phyloP scores from a whole-genome alignment of 169 alveolate species.

The Cryptosporidium xiaoi region DNA sequence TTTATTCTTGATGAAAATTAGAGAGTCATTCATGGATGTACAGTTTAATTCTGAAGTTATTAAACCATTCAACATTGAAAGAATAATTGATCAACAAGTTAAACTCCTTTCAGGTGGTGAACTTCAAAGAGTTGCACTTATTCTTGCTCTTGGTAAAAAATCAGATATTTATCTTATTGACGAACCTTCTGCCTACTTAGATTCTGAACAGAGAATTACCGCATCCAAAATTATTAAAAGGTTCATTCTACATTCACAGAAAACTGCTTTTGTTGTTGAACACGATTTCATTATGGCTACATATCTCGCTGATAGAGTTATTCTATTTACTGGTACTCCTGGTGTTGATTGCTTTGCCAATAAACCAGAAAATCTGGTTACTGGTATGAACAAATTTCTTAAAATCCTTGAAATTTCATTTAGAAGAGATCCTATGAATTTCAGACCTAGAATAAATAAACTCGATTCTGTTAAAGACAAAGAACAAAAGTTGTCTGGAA shows the following conservation, averaged over 20 bases:
- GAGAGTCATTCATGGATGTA: conserved; percentile 91
- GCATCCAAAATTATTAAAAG: conserved; percentile 99
- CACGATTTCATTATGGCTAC: conserved; percentile 99
- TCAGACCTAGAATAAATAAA: conserved; percentile 99
- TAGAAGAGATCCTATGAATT: conserved; percentile 98
- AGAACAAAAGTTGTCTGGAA: conserved; percentile 97
- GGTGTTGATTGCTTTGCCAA: conserved; percentile 91
- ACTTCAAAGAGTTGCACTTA: conserved; percentile 97
- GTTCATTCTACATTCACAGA: conserved; percentile 96
- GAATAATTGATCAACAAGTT: conserved; percentile 94
- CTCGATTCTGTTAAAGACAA: conserved; percentile 96
- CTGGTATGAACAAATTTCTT: conserved; percentile 95
- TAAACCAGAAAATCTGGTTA: conserved; percentile 89
- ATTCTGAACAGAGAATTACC: conserved; percentile 98
- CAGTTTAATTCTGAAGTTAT: conserved; percentile 96
- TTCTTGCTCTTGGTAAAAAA: conserved; percentile 96
- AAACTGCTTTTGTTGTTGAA: conserved; percentile 98
- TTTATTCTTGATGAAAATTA: conserved; percentile 90
- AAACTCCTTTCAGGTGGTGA: conserved; percentile 98
- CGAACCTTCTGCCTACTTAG: conserved; percentile 99
- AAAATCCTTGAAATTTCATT: conserved; percentile 96
- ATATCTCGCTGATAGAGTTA: conserved; percentile 98
- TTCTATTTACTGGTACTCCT: conserved; percentile 98
- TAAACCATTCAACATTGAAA: conserved; percentile 95
- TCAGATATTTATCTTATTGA: conserved; percentile 98